Base-by-base conservation (phyloP, 2,329 filamentous ascomycete species). In the Trichoderma hamatum region DNA sequence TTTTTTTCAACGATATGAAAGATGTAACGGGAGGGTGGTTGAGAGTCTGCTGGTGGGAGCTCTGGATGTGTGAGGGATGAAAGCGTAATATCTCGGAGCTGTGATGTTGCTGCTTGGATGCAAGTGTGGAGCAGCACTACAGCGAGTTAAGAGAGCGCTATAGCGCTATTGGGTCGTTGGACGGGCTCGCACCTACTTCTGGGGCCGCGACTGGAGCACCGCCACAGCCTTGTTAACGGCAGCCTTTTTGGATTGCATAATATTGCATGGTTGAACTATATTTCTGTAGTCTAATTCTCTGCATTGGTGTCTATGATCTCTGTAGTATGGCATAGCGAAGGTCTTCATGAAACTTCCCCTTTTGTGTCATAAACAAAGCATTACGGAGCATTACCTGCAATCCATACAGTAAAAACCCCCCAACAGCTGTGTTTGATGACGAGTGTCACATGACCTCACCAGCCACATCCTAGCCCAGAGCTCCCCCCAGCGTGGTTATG, bases 391-490 rank as follows among this genome's bases (percentile, higher is more conserved):
- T 3, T 36, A n/a, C 51, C 13, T 24, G 13, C 19, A 11, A 30
- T 4, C 5, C 51, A 7, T 54, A 24, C 24, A 56, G 28, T 36
- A 36, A 6, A 16, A 30, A 10, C 51, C 14, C n/a, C 34, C 16
- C 3, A 19, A 19, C 21, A 16, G 32, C 11, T 13, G 34, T 21
- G 16, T 24, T 46, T 34, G 46, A 70, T 70, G 65, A 70, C 67
- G 61, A 67, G 30, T 36, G 32, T 73, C 71, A 74, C 72, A 68
- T 70, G 69, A 74, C 61, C 71, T 76, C 72, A 78, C 77, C 72
- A 64, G 77, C 77, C 77, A 76, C 75, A 74, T 26, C 9, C 11
- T 5, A 55, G 26, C 36, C 32, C 52, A 64, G 54, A 59, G 34
- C 39, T 55, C n/a, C 46, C 46, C 46, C 46, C 19, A 49, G 39